These are phyloP conservation scores for Gaertneriomyces sp. DNA, from an alignment of 192 early-diverging fungal species.

Conservation along the genomic window DNA sequence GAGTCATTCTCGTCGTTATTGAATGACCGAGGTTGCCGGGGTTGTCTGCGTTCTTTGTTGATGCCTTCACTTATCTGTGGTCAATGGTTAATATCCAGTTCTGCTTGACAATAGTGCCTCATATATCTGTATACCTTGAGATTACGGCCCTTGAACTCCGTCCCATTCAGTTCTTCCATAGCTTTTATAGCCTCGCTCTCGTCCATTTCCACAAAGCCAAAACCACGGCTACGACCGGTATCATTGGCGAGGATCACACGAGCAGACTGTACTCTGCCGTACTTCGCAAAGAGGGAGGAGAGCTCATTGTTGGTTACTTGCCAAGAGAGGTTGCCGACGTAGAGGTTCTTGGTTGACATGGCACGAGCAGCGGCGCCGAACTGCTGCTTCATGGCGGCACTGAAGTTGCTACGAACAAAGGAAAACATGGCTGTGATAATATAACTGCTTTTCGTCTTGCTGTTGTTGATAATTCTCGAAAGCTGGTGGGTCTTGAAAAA, in stretches of 20 bases:
- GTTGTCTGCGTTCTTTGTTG: too few species aligned
- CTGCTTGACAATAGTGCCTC: too few species aligned
- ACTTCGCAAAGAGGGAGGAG: slow-evolving; percentile 51
- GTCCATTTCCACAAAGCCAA: slow-evolving; percentile 44
- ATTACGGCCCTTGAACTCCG: slow-evolving; percentile 31
- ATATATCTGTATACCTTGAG: slow-evolving; percentile 20
- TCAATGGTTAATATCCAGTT: too few species aligned
- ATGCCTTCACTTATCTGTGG: too few species aligned
- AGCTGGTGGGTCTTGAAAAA: too few species aligned
- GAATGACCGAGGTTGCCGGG: too few species aligned
- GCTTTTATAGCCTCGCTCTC: slow-evolving; percentile 35
- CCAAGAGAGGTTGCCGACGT: slow-evolving; percentile 70
- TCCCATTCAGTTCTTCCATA: slow-evolving; percentile 34
- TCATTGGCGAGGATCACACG: slow-evolving; percentile 68
- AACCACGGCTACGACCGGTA: slow-evolving; percentile 69
- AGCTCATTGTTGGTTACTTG: slow-evolving; percentile 59
- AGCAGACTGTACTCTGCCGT: slow-evolving; percentile 63
- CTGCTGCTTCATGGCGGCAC: too few species aligned
- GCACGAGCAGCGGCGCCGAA: not conserved
- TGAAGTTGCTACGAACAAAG: too few species aligned
- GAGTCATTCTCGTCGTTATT: too few species aligned
- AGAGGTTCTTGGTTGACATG: slow-evolving; percentile 47
- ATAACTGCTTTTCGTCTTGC: too few species aligned
- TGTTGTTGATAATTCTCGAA: too few species aligned
- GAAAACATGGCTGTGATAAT: too few species aligned